Conservation (phyloP, 139 green algal species). For the Haematococcus lacustris region DNA sequence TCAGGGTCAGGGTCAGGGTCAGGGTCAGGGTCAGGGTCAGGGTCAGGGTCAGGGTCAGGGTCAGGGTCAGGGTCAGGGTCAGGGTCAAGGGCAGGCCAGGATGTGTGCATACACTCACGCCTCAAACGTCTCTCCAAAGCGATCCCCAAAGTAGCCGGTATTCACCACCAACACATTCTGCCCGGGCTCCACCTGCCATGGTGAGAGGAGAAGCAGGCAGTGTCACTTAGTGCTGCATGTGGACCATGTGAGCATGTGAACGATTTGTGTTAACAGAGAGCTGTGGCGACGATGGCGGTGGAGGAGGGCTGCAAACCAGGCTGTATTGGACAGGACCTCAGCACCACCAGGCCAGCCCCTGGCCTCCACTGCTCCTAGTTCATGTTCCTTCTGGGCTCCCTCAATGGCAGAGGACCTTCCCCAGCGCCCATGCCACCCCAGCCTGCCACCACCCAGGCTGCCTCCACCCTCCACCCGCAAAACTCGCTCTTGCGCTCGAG, state of each 20-base stretch:
- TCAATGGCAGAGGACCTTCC: neutral
- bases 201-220: too few relatives aligned
- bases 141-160: slow-evolving; percentile 24
- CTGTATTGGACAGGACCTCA: neutral
- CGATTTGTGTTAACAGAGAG: neutral
- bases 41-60: too few relatives aligned
- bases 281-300: neutral
- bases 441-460: neutral
- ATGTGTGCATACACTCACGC: too few relatives aligned
- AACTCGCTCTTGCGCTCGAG: neutral
- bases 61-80: too few relatives aligned
- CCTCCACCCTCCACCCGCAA: neutral
- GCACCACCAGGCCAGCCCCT: neutral
- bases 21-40: too few relatives aligned
- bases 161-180: slow-evolving; percentile 18
- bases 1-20: too few relatives aligned
- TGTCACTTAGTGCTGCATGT: neutral
- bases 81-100: too few relatives aligned
- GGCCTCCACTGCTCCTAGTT: too few relatives aligned
- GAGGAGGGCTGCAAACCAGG: neutral
- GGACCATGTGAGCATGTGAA: neutral
- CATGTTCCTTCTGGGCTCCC: neutral
- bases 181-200: slow-evolving; percentile 16
- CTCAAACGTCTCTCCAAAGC: too few relatives aligned
- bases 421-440: neutral